Conservation (phyloP, 768 basidiomycete genomes). For the Mycena chlorophos region DNA sequence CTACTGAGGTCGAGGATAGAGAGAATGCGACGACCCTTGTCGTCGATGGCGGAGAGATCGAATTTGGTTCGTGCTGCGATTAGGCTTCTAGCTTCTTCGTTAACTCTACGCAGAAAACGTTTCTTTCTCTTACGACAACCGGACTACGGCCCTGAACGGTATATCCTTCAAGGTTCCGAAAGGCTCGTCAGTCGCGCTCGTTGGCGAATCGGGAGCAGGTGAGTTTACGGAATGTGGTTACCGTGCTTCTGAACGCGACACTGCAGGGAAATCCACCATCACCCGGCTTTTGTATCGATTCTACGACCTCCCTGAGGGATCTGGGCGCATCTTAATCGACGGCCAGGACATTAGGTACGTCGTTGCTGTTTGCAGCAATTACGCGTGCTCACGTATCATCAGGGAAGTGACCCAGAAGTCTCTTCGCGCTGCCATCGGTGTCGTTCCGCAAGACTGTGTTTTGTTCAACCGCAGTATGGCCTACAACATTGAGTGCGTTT, state of each 20-base stretch:
- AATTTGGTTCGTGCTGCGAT: constrained; percentile 63
- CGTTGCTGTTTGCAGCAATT: background rate
- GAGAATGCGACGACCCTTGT: constrained; percentile 73
- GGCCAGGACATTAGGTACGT: constrained; percentile 72
- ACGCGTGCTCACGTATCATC: background rate
- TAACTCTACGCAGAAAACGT: constrained; percentile 63
- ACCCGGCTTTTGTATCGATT: constrained; percentile 88
- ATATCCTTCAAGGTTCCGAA: constrained; percentile 89
- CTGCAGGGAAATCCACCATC: constrained; percentile 85
- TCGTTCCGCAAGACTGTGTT: constrained; percentile 85
- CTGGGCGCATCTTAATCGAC: constrained; percentile 80
- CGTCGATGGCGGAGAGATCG: constrained; percentile 75
- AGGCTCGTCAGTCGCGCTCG: constrained; percentile 85
- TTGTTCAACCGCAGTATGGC: constrained; percentile 70
- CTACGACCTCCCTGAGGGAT: constrained; percentile 82
- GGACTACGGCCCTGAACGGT: constrained; percentile 66
- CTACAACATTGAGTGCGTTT: constrained; percentile 68
- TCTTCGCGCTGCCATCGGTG: constrained; percentile 79
- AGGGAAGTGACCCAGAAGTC: constrained; percentile 82
- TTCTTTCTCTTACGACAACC: constrained; percentile 79
- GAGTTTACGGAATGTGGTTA: too few relatives aligned
- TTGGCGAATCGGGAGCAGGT: constrained; percentile 79
- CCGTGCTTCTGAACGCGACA: too few relatives aligned
- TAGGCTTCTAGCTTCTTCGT: background rate
- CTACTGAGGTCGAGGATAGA: constrained; percentile 81